A percentile compares a stretch with the other conserved stretches of the same genome.
phyloP scores from a whole-genome alignment of 495 filamentous ascomycete species.

The Penicillium soppii region DNA sequence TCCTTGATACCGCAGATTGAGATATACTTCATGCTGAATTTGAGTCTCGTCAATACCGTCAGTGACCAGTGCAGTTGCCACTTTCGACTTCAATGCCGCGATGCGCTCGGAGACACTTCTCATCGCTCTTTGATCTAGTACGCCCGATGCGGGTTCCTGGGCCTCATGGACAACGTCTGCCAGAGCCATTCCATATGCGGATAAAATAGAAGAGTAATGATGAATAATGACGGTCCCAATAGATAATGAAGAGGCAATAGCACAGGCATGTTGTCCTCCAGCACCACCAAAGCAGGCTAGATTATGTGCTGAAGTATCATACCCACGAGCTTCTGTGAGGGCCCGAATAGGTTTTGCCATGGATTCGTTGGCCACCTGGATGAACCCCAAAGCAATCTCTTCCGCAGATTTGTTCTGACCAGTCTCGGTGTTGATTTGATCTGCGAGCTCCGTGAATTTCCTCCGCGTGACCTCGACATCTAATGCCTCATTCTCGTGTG shows the following conservation, averaged over 20 bases:
- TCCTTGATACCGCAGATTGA: conserved; percentile 86
- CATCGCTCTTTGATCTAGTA: conserved; percentile 57
- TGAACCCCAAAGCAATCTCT: conserved; percentile 69
- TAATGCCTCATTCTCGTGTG: conserved; percentile 38
- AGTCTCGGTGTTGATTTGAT: conserved; percentile 65
- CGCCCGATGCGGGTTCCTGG: conserved; percentile 24
- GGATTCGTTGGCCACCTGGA: conserved; percentile 89
- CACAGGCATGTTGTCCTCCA: conserved; percentile 89
- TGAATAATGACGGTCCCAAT: conserved; percentile 84
- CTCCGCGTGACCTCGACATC: conserved; percentile 69
- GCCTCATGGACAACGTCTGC: conserved; percentile 90
- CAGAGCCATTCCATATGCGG: conserved; percentile 91
- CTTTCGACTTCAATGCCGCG: conserved; percentile 8
- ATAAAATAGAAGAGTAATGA: conserved; percentile 87
- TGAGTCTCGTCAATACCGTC: conserved; percentile 62
- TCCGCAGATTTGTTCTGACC: too few species aligned
- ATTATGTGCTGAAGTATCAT: conserved; percentile 82
- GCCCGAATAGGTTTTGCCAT: conserved; percentile 90
- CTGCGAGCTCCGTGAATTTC: conserved; percentile 69
- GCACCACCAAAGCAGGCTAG: conserved; percentile 90
- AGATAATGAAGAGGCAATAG: conserved; percentile 82
- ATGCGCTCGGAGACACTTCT: conserved; percentile 44
- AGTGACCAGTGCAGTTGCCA: conserved; percentile 7
- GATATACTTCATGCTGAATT: conserved; percentile 81
- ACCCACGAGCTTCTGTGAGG: conserved; percentile 86